A percentile compares a stretch with the other conserved stretches of the same genome.
Evolutionary conservation across 2,329 filamentous ascomycete genomes (phyloP).

Genomic region (Hymenoscyphus linearis): DNA sequence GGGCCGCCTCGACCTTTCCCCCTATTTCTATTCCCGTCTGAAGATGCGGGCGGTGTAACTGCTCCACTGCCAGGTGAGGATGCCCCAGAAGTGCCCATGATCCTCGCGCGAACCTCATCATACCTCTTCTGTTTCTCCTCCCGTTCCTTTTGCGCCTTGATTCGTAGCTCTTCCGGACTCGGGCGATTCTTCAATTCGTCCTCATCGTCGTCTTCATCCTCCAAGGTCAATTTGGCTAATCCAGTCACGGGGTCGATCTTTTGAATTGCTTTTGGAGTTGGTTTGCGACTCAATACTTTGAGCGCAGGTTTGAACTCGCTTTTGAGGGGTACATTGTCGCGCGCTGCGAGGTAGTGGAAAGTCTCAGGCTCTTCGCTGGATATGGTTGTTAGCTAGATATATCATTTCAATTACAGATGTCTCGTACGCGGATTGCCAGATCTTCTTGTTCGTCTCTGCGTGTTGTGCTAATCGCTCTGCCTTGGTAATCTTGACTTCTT

Average conservation of each 20-base stretch:
- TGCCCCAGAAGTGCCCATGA: slow-evolving; percentile 65
- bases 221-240: slow-evolving; percentile 40
- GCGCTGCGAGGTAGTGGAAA: slow-evolving; percentile 69
- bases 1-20: slow-evolving; percentile 39
- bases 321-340: slow-evolving; percentile 57
- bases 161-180: slow-evolving; percentile 70
- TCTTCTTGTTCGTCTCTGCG: slow-evolving; percentile 72
- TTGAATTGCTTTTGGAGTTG: slow-evolving; percentile 53
- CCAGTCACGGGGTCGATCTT: slow-evolving; percentile 50
- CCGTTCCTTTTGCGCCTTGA: slow-evolving; percentile 70
- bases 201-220: slow-evolving; percentile 61
- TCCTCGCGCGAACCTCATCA: slow-evolving; percentile 79
- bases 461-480: slow-evolving; percentile 76
- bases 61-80: slow-evolving; percentile 52
- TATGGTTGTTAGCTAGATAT: slow-evolving; percentile 2
- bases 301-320: slow-evolving; percentile 75
- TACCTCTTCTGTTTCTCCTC: slow-evolving; percentile 90
- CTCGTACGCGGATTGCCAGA: slow-evolving; percentile 84
- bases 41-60: slow-evolving; percentile 51
- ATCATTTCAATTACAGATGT: slow-evolving; percentile 4
- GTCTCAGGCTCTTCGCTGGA: slow-evolving; percentile 61
- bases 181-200: slow-evolving; percentile 57
- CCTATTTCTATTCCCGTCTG: slow-evolving; percentile 44
- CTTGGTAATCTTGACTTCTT: slow-evolving; percentile 50
- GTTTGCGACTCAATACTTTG: slow-evolving; percentile 80